A percentile compares a stretch with the other conserved stretches of the same genome.
Evolutionary conservation across 2,329 filamentous ascomycete species (phyloP).

Genomic region (Magnaporthiopsis rhizophila): DNA sequence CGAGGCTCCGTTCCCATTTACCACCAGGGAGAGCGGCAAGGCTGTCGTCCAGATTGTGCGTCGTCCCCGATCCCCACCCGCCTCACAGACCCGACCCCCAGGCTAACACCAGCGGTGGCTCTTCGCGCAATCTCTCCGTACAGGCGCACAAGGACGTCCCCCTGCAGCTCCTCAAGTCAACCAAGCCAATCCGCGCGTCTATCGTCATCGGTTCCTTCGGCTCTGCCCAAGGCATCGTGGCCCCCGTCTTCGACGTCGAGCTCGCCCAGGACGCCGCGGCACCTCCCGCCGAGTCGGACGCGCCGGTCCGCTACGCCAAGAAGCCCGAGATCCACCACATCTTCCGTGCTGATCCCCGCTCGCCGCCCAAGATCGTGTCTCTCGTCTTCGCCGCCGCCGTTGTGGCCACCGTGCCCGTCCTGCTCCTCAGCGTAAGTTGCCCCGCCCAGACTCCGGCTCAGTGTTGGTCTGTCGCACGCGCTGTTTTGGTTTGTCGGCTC

Average conservation of each 20-base stretch:
- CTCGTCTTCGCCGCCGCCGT: slow-evolving; percentile 69
- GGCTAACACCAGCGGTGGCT: slow-evolving; percentile 1
- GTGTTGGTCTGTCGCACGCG: neutral
- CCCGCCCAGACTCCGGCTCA: neutral
- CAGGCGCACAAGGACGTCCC: slow-evolving; percentile 88
- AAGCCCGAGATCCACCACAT: slow-evolving; percentile 82
- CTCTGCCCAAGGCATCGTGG: slow-evolving; percentile 56
- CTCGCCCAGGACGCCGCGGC: slow-evolving; percentile 56
- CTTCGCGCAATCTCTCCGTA: neutral
- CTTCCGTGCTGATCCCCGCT: slow-evolving; percentile 73
- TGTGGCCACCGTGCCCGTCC: slow-evolving; percentile 61
- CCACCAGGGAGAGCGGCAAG: slow-evolving; percentile 81
- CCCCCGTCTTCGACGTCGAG: slow-evolving; percentile 64
- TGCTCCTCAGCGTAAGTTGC: slow-evolving; percentile 59
- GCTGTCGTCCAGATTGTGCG: slow-evolving; percentile 76
- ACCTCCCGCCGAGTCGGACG: slow-evolving; percentile 46
- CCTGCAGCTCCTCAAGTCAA: slow-evolving; percentile 63
- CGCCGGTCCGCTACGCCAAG: slow-evolving; percentile 75
- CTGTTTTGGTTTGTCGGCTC: neutral
- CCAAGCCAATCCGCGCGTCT: slow-evolving; percentile 65
- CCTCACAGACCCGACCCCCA: neutral
- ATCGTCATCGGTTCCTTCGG: slow-evolving; percentile 85
- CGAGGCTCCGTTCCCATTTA: slow-evolving; percentile 80
- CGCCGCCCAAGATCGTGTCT: slow-evolving; percentile 72
- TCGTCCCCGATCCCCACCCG: slow-evolving; percentile 11